Evolutionary conservation across 192 early-diverging fungal genomes (phyloP).

Genomic region (Linnemannia elongata): DNA sequence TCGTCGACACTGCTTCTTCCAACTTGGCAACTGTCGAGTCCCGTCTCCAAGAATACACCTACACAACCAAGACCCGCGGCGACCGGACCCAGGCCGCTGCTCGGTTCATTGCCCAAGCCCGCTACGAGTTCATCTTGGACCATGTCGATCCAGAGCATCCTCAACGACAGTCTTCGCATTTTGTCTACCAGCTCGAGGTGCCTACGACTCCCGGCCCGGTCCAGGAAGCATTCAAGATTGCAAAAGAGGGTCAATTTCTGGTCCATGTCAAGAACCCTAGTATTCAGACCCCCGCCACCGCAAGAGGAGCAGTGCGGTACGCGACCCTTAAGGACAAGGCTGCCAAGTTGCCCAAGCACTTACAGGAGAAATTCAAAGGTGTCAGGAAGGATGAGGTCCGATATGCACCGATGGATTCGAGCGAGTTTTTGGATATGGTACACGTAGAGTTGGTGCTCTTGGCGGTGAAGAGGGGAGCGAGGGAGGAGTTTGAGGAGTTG

Average conservation of each 20-base stretch:
- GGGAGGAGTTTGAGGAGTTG: conserved; percentile 18
- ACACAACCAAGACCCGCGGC: conserved; percentile 35
- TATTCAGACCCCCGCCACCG: conserved; percentile 25
- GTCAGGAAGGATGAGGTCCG: conserved; percentile 26
- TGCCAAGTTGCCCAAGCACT: conserved; percentile 24
- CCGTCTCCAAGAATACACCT: conserved; percentile 15
- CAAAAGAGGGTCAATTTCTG: conserved; percentile 20
- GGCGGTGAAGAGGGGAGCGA: conserved; percentile 14
- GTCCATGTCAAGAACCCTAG: conserved; percentile 35
- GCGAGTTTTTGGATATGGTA: conserved; percentile 15
- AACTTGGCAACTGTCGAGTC: conserved; percentile 1
- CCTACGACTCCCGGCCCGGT: conserved; percentile 13
- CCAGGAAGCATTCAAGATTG: conserved; percentile 20
- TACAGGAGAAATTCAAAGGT: conserved; percentile 28
- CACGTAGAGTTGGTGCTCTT: conserved; percentile 18
- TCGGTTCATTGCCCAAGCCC: conserved; percentile 24
- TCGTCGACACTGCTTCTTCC: conserved; percentile 15
- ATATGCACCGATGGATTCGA: conserved; percentile 12
- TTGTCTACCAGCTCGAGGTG: conserved; percentile 25
- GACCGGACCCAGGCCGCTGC: conserved; percentile 23
- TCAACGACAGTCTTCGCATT: conserved; percentile 6
- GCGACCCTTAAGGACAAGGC: conserved; percentile 17
- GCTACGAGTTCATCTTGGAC: conserved; percentile 18
- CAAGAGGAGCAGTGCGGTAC: conserved; percentile 9
- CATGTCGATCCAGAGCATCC: not conserved